Evolutionary conservation across 1,284 basidiomycete genomes (phyloP), one percentile per base, ranked within the genome.

Genomic region (Moniliella sp.): DNA sequence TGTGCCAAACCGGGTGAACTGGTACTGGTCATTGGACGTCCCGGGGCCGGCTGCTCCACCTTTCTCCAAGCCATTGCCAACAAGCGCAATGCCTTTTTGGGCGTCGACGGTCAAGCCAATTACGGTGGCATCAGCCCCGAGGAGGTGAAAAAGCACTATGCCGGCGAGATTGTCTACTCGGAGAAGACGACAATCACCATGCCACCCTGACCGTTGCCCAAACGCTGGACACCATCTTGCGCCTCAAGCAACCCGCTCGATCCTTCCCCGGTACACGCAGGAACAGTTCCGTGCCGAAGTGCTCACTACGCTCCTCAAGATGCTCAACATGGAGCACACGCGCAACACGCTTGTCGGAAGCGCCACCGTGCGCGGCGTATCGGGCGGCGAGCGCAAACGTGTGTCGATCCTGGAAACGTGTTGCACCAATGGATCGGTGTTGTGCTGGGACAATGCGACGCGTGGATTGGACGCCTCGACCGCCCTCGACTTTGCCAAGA

Each of bases 391-490:
- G 11, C 72, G 57, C 60, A 7, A 59, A 61, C 70, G 78, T 25
- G 77, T 80, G 0, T 76, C 73, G 0, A 76, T 81, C 43, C 67
- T 71, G 5, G 78, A 81, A 59, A 67, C 70, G 8, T 64, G 69
- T 47, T 64, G 63, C 32, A 61, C 64, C 10, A 64, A 72, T 18
- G 67, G 67, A 27, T 65, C 67, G 18, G 63, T 80, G 16, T 68
- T 67, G 27, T 65, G 68, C 9, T 80, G 77, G 76, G 77, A 80
- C 60, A 77, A 78, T 28, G 39, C 48, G 14, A 39, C 47, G 12
- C 69, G 78, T 28, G 80, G 83, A 38, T 68, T 91, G 25, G 82
- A 88, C 48, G 77, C 81, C 1, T 74, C 66, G 13, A 84, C 79
- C 4, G 80, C 82, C 0, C 66, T 84, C 21, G 76, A 79, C 53